phyloP scores from a whole-genome alignment of 306 rosid species.

The Bauhinia variegata region DNA sequence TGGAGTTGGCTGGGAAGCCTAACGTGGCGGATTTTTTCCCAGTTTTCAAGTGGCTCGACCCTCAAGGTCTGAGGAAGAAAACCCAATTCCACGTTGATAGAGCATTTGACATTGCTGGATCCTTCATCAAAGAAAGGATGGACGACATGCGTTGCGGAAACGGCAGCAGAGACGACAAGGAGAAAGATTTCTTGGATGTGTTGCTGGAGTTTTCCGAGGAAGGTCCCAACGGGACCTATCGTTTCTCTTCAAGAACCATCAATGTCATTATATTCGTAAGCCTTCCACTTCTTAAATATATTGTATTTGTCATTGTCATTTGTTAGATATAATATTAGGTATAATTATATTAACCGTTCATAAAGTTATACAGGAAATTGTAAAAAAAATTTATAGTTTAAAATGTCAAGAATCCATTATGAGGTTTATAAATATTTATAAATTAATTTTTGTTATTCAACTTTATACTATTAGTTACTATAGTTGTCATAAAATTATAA shows the following conservation, averaged over 20 bases:
- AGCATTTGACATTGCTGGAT: slow-evolving; percentile 76
- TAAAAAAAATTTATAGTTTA: too few species aligned
- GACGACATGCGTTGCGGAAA: slow-evolving; percentile 36
- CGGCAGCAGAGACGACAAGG: slow-evolving; percentile 13
- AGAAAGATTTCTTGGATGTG: slow-evolving; percentile 71
- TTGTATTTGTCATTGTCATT: not conserved
- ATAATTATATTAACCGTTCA: too few species aligned
- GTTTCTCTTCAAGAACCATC: slow-evolving; percentile 54
- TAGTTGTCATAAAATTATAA: too few species aligned
- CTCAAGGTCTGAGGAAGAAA: slow-evolving; percentile 71
- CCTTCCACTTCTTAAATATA: not conserved
- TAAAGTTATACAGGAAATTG: too few species aligned
- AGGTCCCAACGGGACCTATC: slow-evolving; percentile 36
- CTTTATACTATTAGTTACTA: too few species aligned
- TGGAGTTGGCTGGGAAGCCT: slow-evolving; percentile 85
- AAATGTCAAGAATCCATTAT: too few species aligned
- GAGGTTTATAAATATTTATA: too few species aligned
- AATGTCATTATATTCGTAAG: slow-evolving; percentile 69
- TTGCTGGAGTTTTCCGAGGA: slow-evolving; percentile 69
- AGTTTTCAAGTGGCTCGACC: slow-evolving; percentile 61
- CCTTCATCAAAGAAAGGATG: slow-evolving; percentile 66
- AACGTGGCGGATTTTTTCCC: slow-evolving; percentile 79
- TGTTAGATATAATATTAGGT: not conserved
- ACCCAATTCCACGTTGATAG: slow-evolving; percentile 68
- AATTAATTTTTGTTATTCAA: too few species aligned